These are phyloP conservation scores for Pseudogymnoascus sp. DNA, from an alignment of 2,329 filamentous ascomycete genomes.

Conservation along the genomic window DNA sequence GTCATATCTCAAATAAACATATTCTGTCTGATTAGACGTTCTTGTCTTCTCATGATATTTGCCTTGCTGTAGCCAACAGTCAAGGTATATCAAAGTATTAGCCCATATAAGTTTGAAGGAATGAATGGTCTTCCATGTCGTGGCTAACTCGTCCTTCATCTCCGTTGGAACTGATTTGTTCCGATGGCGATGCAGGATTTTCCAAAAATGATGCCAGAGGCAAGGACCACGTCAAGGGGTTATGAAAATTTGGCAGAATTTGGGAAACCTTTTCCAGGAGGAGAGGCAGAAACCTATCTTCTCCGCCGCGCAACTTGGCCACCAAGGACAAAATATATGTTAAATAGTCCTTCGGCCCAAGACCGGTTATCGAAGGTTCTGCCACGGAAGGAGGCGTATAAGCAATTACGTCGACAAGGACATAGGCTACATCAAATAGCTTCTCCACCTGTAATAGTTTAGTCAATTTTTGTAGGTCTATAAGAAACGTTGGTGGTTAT, in stretches of 20 bases:
- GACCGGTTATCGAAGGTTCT: background rate
- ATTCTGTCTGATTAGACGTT: background rate
- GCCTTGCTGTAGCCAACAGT: background rate
- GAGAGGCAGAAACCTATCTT: slow-evolving; percentile 2
- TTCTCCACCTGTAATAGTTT: background rate
- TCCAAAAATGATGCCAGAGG: background rate
- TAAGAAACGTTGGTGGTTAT: background rate
- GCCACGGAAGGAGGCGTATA: background rate
- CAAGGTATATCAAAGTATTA: background rate
- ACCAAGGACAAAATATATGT: slow-evolving; percentile 5
- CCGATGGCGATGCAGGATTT: background rate
- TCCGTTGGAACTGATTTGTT: background rate
- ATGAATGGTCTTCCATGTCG: background rate
- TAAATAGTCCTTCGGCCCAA: background rate
- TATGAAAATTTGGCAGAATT: background rate
- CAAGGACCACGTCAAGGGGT: background rate
- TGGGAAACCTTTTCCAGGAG: background rate
- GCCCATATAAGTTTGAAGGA: background rate
- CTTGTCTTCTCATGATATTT: background rate
- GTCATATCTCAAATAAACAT: background rate
- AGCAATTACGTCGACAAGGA: background rate
- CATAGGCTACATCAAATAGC: background rate
- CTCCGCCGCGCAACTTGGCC: background rate
- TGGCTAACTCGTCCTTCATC: background rate
- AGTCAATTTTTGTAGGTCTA: background rate